phyloP scores from a whole-genome alignment of 495 filamentous ascomycete genomes.

The Penicillium lividum region DNA sequence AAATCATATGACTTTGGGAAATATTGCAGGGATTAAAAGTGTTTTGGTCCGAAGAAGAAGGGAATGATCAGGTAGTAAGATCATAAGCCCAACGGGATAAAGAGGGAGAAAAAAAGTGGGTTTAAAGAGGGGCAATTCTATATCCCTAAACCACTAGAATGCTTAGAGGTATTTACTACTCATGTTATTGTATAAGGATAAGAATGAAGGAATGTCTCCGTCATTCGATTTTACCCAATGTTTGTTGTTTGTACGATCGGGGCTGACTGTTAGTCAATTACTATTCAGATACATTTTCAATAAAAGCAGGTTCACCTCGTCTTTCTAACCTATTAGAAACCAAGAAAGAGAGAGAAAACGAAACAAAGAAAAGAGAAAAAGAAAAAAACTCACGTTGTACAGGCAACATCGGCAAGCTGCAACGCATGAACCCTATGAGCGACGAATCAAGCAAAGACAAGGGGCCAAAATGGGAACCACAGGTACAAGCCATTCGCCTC shows the following conservation, averaged over 20 bases:
- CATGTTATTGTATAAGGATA: not conserved
- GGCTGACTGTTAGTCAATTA: not conserved
- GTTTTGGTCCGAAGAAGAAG: not conserved
- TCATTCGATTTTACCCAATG: not conserved
- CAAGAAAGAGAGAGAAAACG: slow-evolving; percentile 3
- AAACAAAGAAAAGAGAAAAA: not conserved
- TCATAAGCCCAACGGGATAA: slow-evolving; percentile 7
- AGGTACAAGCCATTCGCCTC: slow-evolving; percentile 1
- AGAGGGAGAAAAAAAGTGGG: slow-evolving; percentile 8
- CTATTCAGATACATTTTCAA: too few relatives aligned
- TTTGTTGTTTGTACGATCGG: not conserved
- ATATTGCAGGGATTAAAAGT: slow-evolving; percentile 4
- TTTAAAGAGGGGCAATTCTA: slow-evolving; percentile 3
- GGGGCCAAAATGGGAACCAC: slow-evolving; percentile 2
- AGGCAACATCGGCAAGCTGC: slow-evolving; percentile 1
- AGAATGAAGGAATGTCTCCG: not conserved
- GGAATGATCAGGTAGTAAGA: not conserved
- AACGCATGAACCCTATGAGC: slow-evolving; percentile 1
- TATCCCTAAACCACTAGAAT: not conserved
- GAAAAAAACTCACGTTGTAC: not conserved
- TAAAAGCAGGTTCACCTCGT: not conserved
- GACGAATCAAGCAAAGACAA: not conserved
- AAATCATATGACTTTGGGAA: slow-evolving; percentile 8
- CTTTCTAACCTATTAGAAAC: not conserved
- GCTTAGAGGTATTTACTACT: not conserved